Evolutionary conservation across 768 basidiomycete genomes (phyloP).

Genomic region (Suillus placidus): DNA sequence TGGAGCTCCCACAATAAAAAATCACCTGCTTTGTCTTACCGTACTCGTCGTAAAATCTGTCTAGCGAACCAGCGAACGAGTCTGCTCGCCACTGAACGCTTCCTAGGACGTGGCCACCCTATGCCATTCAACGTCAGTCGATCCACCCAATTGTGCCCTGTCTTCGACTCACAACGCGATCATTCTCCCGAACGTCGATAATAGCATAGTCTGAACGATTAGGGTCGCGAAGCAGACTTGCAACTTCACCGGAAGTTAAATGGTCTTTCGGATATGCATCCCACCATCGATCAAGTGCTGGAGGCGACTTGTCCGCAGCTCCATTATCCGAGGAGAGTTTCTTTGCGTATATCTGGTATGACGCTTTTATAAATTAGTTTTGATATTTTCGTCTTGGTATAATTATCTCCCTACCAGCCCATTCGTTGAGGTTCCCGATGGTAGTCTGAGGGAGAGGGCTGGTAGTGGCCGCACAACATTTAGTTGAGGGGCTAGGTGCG

Average conservation of each 20-base stretch:
- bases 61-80: constrained; percentile 50
- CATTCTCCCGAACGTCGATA: constrained; percentile 53
- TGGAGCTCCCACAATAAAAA: constrained; percentile 57
- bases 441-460: constrained; percentile 7
- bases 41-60: constrained; percentile 44
- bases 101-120: constrained; percentile 59
- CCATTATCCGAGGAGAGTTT: constrained; percentile 31
- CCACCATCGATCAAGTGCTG: constrained; percentile 50
- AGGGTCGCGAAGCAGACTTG: constrained; percentile 27
- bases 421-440: constrained; percentile 44
- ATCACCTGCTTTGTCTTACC: constrained; percentile 45
- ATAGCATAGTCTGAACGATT: constrained; percentile 39
- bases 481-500: constrained; percentile 8
- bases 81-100: constrained; percentile 53
- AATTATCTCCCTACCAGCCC: constrained; percentile 39
- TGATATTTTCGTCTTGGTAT: not conserved
- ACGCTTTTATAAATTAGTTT: constrained; percentile 33
- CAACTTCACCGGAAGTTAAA: constrained; percentile 43
- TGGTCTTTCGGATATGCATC: constrained; percentile 49
- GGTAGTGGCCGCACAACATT: constrained; percentile 8
- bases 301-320: not conserved
- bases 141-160: not conserved
- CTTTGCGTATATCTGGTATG: constrained; percentile 49
- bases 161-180: constrained; percentile 42
- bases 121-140: not conserved